Conservation (phyloP, 768 basidiomycete species). For the Mycena metata region DNA sequence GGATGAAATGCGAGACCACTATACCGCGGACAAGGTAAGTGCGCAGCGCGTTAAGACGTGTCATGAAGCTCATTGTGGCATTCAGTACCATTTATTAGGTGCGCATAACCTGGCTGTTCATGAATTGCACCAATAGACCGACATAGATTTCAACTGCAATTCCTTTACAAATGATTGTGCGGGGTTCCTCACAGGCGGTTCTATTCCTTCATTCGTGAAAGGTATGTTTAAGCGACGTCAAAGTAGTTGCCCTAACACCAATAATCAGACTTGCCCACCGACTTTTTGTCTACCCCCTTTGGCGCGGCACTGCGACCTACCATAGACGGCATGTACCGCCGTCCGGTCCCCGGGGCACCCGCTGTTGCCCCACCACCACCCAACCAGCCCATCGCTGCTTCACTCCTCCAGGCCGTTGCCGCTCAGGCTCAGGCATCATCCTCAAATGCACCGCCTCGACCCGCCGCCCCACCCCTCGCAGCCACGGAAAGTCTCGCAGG, state of each 20-base stretch:
- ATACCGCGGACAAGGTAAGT: constrained; percentile 90
- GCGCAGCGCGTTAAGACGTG: not conserved
- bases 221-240: constrained; percentile 57
- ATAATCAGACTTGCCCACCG: constrained; percentile 75
- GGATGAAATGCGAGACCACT: constrained; percentile 78
- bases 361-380: constrained; percentile 52
- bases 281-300: constrained; percentile 92
- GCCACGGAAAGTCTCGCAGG: constrained; percentile 67
- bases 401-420: constrained; percentile 70
- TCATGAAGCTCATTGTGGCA: not conserved
- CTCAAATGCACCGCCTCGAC: constrained; percentile 36
- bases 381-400: constrained; percentile 64
- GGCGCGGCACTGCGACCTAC: constrained; percentile 89
- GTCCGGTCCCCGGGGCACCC: constrained; percentile 61
- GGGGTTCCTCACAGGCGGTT: constrained; percentile 87
- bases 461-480: constrained; percentile 42
- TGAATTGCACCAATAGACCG: not conserved
- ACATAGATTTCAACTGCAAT: constrained; percentile 92
- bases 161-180: constrained; percentile 92
- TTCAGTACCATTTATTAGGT: constrained; percentile 90
- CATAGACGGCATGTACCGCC: constrained; percentile 90
- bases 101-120: constrained; percentile 16
- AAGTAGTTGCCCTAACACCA: not conserved
- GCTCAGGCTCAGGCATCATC: constrained; percentile 58
- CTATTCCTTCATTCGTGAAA: constrained; percentile 86